Evolutionary conservation across 805 yeast species (phyloP), one percentile per base, ranked within the genome.

Genomic region (Brettanomyces anomalus): DNA sequence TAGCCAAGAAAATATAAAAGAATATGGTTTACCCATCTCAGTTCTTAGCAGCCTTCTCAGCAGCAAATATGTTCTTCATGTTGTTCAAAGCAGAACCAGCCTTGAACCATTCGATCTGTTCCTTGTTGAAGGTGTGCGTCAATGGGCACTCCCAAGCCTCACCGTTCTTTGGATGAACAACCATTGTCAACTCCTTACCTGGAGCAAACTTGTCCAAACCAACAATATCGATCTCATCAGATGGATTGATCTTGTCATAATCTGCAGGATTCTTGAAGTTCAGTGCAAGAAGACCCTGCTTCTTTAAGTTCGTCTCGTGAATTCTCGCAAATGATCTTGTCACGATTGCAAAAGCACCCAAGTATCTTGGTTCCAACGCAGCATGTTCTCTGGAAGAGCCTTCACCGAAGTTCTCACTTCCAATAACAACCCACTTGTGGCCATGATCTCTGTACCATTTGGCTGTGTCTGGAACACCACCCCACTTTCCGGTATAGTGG

Each of bases 321-420:
- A 90, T 93, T 76, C 97, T 86, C 54, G 97, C 97, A 67, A 93
- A 93, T 39, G 97, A 89, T 72, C 87, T 90, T 68, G 96, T 87
- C 64, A 90, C 85, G 71, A 90, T 90, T 58, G 97, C 97, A 65
- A 85, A 87, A 61, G 94, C 97, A 77, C 97, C 97, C 65, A 90
- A 78, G 89, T 72, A 93, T 77, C 98, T 85, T 76, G 98, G 98
- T 79, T 89, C 96, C 67, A 90, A 79, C 58, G 98, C 98, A 65
- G 97, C 98, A 68, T 90, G 98, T 75, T 90, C 98, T 79, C 98
- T 87, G 58, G 97, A 90, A 50, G 97, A 89, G 75, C 98, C 98
- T 77, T 90, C 98, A 77, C 98, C 98, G 62, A 89, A 86, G 77
- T 90, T 90, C 73, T 90, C 97, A 64, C 87, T 97, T 71, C 97